Evolutionary conservation across 768 basidiomycete species (phyloP), one percentile per base, ranked within the genome.

Genomic region (Lactarius indigo): DNA sequence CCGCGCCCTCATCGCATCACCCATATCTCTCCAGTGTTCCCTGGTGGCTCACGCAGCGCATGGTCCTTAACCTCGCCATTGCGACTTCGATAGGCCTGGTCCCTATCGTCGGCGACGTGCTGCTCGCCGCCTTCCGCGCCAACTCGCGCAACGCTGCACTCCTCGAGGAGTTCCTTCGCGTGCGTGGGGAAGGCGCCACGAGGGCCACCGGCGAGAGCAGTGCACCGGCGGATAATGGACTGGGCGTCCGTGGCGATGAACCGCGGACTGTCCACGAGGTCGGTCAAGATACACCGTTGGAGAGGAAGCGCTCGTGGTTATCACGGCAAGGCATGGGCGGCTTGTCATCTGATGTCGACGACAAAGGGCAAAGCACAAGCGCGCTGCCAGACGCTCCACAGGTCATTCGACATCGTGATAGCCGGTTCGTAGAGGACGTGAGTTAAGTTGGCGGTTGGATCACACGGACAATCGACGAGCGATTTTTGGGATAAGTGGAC

Each of bases 71-170:
- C 78, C 90, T 91, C 70, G 80, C 83, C 17, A 75, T 94, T 28
- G 87, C 89, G 12, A 86, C 85, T 6, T 80, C 79, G 0, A 79
- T 91, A 15, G 90, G 92, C 1, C 74, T 87, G 56, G 62, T 96
- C 3, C 94, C 94, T 0, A 62, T 90, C 52, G 80, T 85, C 3
- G 95, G 95, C 4, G 92, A 95, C 76, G 70, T 97, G 31, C 72
- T 87, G 1, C 77, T 95, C 41, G 93, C 91, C 1, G 76, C 84
- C 3, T 96, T 80, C 82, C 96, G 94, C 74, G 87, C 94, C 23
- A 98, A 98, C 76, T 90, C 88, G 18, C 83, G 96, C 67, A 97
- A 98, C 72, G 95, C 93, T 13, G 84, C 84, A 6, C 78, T 97
- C 57, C 80, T 98, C 57, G 93, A 96, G 73, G 92, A 94, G 75